Percentiles rank a stretch among this genome's conserved stretches.
Conservation (phyloP, 306 rosid genomes). For the Lathyrus sativus region DNA sequence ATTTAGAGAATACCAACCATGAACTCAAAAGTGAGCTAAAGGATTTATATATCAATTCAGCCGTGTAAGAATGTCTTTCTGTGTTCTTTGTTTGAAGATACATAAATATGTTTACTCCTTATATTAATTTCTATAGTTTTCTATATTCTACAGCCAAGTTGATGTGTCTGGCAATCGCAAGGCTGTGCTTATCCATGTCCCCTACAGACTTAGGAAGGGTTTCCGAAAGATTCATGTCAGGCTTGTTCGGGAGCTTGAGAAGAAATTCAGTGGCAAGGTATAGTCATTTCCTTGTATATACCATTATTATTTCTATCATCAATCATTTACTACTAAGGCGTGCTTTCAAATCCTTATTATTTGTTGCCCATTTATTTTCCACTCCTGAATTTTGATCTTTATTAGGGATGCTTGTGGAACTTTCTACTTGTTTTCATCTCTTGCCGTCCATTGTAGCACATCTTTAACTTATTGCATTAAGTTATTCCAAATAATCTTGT, state of each 20-base stretch:
- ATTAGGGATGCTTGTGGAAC: neutral
- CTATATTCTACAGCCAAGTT: slow-evolving; percentile 55
- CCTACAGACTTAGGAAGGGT: slow-evolving; percentile 77
- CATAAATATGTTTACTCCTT: neutral
- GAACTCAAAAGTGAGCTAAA: slow-evolving; percentile 94
- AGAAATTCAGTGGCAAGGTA: slow-evolving; percentile 90
- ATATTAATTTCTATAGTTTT: neutral
- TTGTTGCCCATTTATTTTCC: slow-evolving; percentile 18
- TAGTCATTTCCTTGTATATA: neutral
- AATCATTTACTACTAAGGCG: neutral
- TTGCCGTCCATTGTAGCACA: too few species aligned
- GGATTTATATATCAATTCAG: slow-evolving; percentile 84
- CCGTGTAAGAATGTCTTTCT: slow-evolving; percentile 55
- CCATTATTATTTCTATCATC: neutral
- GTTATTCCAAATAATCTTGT: too few species aligned
- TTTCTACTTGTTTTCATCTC: neutral
- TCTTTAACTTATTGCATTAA: too few species aligned
- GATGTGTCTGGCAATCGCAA: slow-evolving; percentile 77
- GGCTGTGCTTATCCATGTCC: slow-evolving; percentile 77
- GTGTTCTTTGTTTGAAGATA: neutral
- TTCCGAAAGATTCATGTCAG: slow-evolving; percentile 73
- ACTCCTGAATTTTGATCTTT: slow-evolving; percentile 32
- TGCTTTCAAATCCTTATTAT: neutral
- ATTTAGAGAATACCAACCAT: slow-evolving; percentile 70
- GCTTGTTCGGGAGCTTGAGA: slow-evolving; percentile 96